These are phyloP conservation scores for Candida sanyaensis DNA, from an alignment of 1,139 yeast genomes.

Conservation along the genomic window DNA sequence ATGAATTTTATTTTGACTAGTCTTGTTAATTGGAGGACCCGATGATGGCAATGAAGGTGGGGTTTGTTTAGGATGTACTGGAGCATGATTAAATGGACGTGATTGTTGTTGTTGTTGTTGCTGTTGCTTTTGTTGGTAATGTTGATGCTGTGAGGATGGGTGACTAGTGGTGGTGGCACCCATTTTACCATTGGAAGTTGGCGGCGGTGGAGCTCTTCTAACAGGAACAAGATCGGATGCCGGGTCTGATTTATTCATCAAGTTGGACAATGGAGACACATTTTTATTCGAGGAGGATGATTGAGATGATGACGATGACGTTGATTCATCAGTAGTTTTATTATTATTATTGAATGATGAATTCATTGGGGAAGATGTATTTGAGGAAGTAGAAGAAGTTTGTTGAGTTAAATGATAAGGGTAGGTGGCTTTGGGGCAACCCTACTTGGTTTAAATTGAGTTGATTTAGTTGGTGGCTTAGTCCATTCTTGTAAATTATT, in stretches of 20 bases:
- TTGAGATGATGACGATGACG: too few species aligned
- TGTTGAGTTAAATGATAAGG: constrained; percentile 36
- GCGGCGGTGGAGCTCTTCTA: constrained; percentile 61
- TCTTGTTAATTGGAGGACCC: constrained; percentile 14
- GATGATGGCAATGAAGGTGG: constrained; percentile 34
- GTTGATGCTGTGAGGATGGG: background rate
- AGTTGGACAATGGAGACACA: constrained; percentile 37
- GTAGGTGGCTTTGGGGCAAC: constrained; percentile 49
- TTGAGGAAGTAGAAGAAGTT: constrained; percentile 4
- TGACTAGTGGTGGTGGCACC: background rate
- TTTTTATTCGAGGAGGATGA: constrained; percentile 1
- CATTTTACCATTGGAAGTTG: constrained; percentile 17
- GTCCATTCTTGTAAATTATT: constrained; percentile 42
- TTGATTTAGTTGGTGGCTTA: constrained; percentile 30
- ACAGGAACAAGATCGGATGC: constrained; percentile 41
- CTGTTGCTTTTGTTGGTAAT: constrained; percentile 5
- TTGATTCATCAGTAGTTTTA: background rate
- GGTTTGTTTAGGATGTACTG: constrained; percentile 30
- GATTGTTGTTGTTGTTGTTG: constrained; percentile 10
- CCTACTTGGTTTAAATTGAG: constrained; percentile 38
- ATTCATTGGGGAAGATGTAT: background rate
- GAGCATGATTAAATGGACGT: constrained; percentile 10
- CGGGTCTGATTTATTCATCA: constrained; percentile 29
- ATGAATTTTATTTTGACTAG: constrained; percentile 22
- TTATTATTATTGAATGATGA: background rate